Evolutionary conservation across 2,329 filamentous ascomycete genomes (phyloP), one percentile per base, ranked within the genome.

Genomic region (Colletotrichum limetticola): DNA sequence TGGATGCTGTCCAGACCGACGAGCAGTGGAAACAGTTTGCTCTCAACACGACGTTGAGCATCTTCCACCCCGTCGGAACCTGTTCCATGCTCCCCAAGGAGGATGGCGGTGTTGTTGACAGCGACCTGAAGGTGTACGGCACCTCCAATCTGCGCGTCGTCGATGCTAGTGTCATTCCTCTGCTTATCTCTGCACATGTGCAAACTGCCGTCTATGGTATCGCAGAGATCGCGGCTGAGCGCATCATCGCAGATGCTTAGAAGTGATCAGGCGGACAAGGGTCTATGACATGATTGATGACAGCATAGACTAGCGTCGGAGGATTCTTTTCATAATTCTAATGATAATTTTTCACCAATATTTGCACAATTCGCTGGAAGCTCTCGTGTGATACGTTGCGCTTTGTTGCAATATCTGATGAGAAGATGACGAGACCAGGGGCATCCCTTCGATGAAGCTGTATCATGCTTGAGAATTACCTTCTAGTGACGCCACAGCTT

Each of bases 181-280:
- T 87, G 80, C 85, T 80, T 78, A 84, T 71, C 79, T 86, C 79
- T 80, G 85, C 76, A 0, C 82, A 87, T 16, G 86, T 88, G 24
- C 86, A 89, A 75, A 87, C 86, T 42, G 83, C 85, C 0, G 85
- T 89, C 1, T 89, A 89, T 71, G 87, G 86, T 78, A 81, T 88
- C 71, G 87, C 82, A 9, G 88, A 90, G 78, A 88, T 85, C 76
- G 80, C 80, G 14, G 79, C 83, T 12, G 72, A 78, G 19, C 70
- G 76, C 4, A 79, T 82, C 55, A 75, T 75, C 24, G 67, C 64
- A 6, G 65, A 72, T 16, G 74, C 64, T 2, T 30, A 53, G 49
- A 30, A 37, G 30, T 72, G 9, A 26, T 9, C 24, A 4, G 0
- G 9, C 5, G 4, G 9, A 19, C 5, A 26, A 2, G n/a, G 12